Percentiles rank a stretch among this genome's conserved stretches.
Evolutionary conservation across 2,329 filamentous ascomycete species (phyloP).

Genomic region (Fonsecaea monophora): DNA sequence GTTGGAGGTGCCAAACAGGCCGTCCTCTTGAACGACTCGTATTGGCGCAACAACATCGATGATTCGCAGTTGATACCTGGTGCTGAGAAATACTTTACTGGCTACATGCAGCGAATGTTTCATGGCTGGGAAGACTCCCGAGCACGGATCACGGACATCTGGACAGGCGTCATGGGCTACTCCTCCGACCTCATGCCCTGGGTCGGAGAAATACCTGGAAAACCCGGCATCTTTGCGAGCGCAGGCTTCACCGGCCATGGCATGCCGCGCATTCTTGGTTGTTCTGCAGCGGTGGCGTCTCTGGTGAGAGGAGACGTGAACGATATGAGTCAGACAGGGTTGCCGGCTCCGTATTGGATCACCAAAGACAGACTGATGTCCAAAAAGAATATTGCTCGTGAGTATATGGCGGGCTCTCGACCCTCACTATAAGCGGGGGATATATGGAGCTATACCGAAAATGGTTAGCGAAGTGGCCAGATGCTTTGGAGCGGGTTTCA

Average conservation of each 20-base stretch:
- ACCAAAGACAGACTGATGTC: slow-evolving; percentile 40
- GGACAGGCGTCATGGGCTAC: slow-evolving; percentile 62
- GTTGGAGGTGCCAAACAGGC: slow-evolving; percentile 67
- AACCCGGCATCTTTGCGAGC: slow-evolving; percentile 60
- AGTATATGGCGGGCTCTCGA: slow-evolving; percentile 35
- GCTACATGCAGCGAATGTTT: slow-evolving; percentile 49
- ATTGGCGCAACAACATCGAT: slow-evolving; percentile 55
- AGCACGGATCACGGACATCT: slow-evolving; percentile 43
- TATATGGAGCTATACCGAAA: background rate
- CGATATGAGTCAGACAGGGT: slow-evolving; percentile 41
- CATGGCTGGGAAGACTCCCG: slow-evolving; percentile 50
- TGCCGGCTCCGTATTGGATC: slow-evolving; percentile 47
- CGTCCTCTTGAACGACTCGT: slow-evolving; percentile 41
- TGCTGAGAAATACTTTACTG: slow-evolving; percentile 51
- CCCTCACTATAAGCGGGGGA: slow-evolving; percentile 15
- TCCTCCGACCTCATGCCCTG: slow-evolving; percentile 59
- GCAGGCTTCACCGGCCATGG: slow-evolving; percentile 71
- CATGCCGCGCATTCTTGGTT: slow-evolving; percentile 66
- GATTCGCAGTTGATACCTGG: slow-evolving; percentile 48
- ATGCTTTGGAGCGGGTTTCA: background rate
- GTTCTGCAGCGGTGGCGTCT: slow-evolving; percentile 61
- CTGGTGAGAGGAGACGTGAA: slow-evolving; percentile 35
- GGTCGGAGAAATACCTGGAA: slow-evolving; percentile 58
- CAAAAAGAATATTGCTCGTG: slow-evolving; percentile 23
- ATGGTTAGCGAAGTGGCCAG: background rate